Evolutionary conservation across 2,329 filamentous ascomycete species (phyloP).

Genomic region (Neophaeococcomyces aloes): DNA sequence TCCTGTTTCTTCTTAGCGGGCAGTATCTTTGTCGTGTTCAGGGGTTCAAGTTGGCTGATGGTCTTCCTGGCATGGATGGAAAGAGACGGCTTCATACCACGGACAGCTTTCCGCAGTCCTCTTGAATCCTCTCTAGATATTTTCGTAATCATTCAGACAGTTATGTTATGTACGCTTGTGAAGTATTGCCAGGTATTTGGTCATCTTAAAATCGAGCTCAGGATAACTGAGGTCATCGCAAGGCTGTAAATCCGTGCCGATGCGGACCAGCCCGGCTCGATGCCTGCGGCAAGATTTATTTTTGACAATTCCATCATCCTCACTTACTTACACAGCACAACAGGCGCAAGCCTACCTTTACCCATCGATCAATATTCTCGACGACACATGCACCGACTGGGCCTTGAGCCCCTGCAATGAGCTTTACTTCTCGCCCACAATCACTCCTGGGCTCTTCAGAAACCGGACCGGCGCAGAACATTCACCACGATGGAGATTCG

Average conservation of each 20-base stretch:
- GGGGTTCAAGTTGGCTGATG: neutral
- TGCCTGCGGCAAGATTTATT: constrained; percentile 2
- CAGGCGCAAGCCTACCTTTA: constrained; percentile 4
- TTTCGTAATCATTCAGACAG: too few species aligned
- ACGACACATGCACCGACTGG: constrained; percentile 9
- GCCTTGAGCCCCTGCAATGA: constrained; percentile 39
- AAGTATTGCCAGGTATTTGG: too few species aligned
- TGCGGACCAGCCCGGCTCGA: neutral
- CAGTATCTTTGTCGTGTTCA: constrained; percentile 5
- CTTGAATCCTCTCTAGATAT: too few species aligned
- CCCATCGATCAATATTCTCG: neutral
- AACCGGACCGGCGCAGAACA: constrained; percentile 12
- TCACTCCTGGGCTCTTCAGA: constrained; percentile 39
- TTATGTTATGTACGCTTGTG: too few species aligned
- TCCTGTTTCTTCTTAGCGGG: constrained; percentile 7
- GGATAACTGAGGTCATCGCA: too few species aligned
- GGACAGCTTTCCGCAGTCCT: too few species aligned
- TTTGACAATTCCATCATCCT: constrained; percentile 1
- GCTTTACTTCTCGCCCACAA: constrained; percentile 45
- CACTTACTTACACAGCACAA: neutral
- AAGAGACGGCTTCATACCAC: constrained; percentile 1
- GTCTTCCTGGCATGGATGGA: neutral
- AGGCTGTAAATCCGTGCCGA: neutral
- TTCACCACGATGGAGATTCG: constrained; percentile 22
- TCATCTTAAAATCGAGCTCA: too few species aligned